Evolutionary conservation across 208 protist genomes (phyloP).

Genomic region (Tritrichomonas foetus): DNA sequence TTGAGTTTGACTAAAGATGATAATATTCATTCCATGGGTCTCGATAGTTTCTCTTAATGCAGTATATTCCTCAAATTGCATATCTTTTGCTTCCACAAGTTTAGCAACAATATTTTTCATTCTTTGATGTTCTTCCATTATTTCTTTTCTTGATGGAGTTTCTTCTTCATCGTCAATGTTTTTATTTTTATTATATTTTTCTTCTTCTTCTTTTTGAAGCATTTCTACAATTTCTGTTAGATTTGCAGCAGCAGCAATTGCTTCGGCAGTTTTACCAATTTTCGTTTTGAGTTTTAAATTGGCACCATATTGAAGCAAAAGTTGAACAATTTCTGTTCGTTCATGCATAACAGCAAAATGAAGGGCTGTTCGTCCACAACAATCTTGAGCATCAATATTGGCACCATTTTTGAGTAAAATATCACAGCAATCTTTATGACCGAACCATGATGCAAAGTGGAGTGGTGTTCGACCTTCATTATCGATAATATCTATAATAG

Average conservation of each 20-base stretch:
- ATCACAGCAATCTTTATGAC: not conserved
- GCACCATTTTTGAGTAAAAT: not conserved
- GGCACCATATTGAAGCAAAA: not conserved
- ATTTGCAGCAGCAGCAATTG: not conserved
- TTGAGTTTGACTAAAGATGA: no score
- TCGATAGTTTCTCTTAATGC: not conserved
- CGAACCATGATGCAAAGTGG: not conserved
- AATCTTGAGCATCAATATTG: not conserved
- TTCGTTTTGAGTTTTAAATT: not conserved
- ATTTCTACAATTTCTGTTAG: not conserved
- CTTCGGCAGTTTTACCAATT: not conserved
- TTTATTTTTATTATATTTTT: not conserved
- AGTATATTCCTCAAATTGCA: not conserved
- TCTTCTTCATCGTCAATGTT: not conserved
- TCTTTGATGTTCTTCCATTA: conserved; percentile 19
- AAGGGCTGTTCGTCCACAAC: not conserved
- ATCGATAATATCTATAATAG: not conserved
- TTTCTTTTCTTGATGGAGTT: not conserved
- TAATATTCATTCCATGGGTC: not conserved
- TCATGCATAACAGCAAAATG: not conserved
- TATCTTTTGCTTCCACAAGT: not conserved
- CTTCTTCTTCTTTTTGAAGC: not conserved
- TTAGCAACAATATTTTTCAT: not conserved
- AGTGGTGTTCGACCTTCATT: not conserved
- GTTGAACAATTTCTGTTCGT: not conserved